Percentiles rank a stretch among this genome's conserved stretches.
These are phyloP conservation scores for Blastocystis sp. DNA, from an alignment of 352 stramenopile species.

Conservation along the genomic window DNA sequence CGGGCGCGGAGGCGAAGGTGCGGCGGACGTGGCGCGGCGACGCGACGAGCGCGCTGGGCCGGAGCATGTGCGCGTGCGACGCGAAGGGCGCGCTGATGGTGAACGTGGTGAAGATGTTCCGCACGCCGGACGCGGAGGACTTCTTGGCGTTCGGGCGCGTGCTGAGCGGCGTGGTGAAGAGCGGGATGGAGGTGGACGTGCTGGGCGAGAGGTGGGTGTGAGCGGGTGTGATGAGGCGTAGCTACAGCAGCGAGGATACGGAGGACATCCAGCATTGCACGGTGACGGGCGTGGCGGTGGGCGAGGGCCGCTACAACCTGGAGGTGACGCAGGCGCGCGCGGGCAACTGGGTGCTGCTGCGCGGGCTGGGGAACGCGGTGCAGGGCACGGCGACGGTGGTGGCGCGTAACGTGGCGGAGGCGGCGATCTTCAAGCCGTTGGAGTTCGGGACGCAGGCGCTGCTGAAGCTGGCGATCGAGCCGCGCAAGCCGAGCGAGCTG, in stretches of 20 bases:
- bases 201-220: constrained; percentile 77
- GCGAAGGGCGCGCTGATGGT: constrained; percentile 89
- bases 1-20: constrained; percentile 84
- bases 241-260: constrained; percentile 88
- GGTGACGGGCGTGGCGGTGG: constrained; percentile 86
- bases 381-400: constrained; percentile 95
- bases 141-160: constrained; percentile 91
- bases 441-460: constrained; percentile 82
- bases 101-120: constrained; percentile 94
- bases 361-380: constrained; percentile 91
- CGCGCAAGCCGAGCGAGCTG: constrained; percentile 93
- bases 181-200: constrained; percentile 78
- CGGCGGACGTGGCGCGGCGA: constrained; percentile 84
- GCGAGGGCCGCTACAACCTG: constrained; percentile 86
- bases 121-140: constrained; percentile 86
- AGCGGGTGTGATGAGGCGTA: neutral
- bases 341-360: constrained; percentile 95
- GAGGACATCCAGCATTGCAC: constrained; percentile 91
- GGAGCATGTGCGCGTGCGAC: constrained; percentile 86
- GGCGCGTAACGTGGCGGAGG: constrained; percentile 75
- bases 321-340: constrained; percentile 87
- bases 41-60: constrained; percentile 75
- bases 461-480: constrained; percentile 87
- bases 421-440: constrained; percentile 87
- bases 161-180: constrained; percentile 88